These are phyloP conservation scores for Penicillium sp. DNA, from an alignment of 2,329 filamentous ascomycete genomes.

Conservation along the genomic window DNA sequence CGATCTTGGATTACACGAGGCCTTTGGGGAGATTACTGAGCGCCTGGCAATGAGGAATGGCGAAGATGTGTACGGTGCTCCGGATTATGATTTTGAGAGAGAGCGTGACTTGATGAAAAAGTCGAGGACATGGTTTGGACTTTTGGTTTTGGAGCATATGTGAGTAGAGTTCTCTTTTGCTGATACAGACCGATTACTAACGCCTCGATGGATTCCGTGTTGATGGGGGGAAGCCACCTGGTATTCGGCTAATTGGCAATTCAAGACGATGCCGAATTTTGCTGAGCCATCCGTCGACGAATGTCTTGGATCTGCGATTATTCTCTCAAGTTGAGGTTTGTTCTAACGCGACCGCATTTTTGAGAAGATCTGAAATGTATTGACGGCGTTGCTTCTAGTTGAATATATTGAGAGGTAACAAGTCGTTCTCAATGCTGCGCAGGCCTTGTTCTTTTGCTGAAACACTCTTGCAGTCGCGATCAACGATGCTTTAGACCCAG, in stretches of 20 bases:
- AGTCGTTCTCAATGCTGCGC: background rate
- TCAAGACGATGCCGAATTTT: slow-evolving; percentile 48
- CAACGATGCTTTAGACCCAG: slow-evolving; percentile 35
- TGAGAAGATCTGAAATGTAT: background rate
- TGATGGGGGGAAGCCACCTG: slow-evolving; percentile 47
- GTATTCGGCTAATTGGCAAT: slow-evolving; percentile 38
- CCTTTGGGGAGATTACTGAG: slow-evolving; percentile 42
- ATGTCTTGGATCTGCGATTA: slow-evolving; percentile 51
- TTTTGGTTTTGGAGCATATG: slow-evolving; percentile 54
- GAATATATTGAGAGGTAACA: slow-evolving; percentile 41
- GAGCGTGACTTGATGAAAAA: slow-evolving; percentile 41
- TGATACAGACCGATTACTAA: background rate
- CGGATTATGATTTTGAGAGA: slow-evolving; percentile 14
- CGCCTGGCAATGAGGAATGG: slow-evolving; percentile 27
- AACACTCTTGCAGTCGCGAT: slow-evolving; percentile 30
- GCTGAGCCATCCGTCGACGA: slow-evolving; percentile 45
- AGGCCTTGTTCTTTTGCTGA: background rate
- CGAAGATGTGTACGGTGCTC: slow-evolving; percentile 15
- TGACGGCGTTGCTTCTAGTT: slow-evolving; percentile 29
- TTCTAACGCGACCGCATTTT: background rate
- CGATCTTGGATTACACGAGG: slow-evolving; percentile 47
- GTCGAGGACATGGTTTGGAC: slow-evolving; percentile 52
- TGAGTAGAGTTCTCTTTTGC: slow-evolving; percentile 11
- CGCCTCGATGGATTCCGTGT: slow-evolving; percentile 35
- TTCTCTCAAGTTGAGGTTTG: slow-evolving; percentile 52